phyloP scores from a whole-genome alignment of 2,329 filamentous ascomycete genomes.

The Lithohypha guttulata region DNA sequence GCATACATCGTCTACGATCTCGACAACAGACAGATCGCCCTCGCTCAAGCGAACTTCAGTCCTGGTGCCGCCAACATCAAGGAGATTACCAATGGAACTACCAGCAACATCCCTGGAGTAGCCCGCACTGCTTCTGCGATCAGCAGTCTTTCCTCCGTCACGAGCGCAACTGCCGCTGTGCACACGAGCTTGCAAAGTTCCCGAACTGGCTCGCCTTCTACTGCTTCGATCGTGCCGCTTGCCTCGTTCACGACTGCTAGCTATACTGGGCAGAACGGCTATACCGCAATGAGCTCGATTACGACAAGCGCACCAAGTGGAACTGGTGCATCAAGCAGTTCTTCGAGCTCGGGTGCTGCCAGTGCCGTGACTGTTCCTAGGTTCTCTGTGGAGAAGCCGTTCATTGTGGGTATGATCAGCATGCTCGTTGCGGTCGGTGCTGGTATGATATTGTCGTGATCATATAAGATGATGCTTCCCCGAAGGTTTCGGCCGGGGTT shows the following conservation, averaged over 20 bases:
- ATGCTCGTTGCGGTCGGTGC: background rate
- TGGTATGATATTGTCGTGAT: background rate
- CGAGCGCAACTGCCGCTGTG: background rate
- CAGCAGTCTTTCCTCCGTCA: conserved; percentile 23
- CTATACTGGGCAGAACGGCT: background rate
- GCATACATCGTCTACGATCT: conserved; percentile 68
- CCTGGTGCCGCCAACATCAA: conserved; percentile 36
- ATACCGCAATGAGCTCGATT: background rate
- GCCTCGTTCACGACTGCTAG: background rate
- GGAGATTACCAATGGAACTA: conserved; percentile 36
- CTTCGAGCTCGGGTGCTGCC: background rate
- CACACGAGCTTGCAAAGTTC: background rate
- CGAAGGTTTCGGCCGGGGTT: too few species aligned
- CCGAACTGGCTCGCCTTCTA: background rate
- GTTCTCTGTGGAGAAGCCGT: background rate
- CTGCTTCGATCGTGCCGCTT: background rate
- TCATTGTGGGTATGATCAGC: background rate
- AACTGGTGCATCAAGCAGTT: background rate
- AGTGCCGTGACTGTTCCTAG: background rate
- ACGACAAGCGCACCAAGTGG: background rate
- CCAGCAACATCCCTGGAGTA: background rate
- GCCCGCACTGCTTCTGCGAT: conserved; percentile 25
- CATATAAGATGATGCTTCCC: too few species aligned
- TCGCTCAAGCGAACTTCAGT: conserved; percentile 59
- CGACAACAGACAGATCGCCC: conserved; percentile 57